These are phyloP conservation scores for Smittium culicis DNA, from an alignment of 371 early-diverging fungal genomes.

Conservation along the genomic window DNA sequence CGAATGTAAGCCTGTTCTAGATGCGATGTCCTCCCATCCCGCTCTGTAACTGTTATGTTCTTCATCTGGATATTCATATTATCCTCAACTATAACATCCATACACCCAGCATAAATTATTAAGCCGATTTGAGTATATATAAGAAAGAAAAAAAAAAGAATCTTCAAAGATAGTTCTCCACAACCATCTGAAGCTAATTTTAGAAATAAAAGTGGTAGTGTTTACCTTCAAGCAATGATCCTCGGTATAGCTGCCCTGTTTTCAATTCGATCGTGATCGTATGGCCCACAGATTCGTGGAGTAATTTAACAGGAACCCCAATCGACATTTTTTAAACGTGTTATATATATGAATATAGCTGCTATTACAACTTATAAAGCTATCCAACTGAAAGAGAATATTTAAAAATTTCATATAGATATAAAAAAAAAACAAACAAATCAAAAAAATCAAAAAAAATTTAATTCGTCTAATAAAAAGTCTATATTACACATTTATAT, in stretches of 20 bases:
- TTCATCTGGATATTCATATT: slow-evolving; percentile 95
- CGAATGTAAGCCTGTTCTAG: slow-evolving; percentile 93
- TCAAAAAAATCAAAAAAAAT: too few relatives aligned
- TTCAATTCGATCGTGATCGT: slow-evolving; percentile 88
- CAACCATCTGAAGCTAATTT: background rate
- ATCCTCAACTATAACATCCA: slow-evolving; percentile 77
- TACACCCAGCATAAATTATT: too few relatives aligned
- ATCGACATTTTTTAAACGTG: slow-evolving; percentile 62
- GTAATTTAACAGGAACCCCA: slow-evolving; percentile 87
- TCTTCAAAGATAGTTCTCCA: background rate
- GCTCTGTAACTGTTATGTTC: slow-evolving; percentile 80
- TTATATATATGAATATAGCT: too few relatives aligned
- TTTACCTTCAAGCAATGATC: slow-evolving; percentile 78
- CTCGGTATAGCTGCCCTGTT: slow-evolving; percentile 86
- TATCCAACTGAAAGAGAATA: too few relatives aligned
- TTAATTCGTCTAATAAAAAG: too few relatives aligned
- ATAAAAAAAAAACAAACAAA: too few relatives aligned
- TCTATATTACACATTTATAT: too few relatives aligned
- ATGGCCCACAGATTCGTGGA: slow-evolving; percentile 96
- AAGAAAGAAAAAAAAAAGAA: too few relatives aligned
- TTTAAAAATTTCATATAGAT: too few relatives aligned
- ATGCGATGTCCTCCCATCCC: slow-evolving; percentile 79
- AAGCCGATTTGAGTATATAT: too few relatives aligned
- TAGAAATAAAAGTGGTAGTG: background rate
- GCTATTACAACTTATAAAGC: too few relatives aligned